These are phyloP conservation scores for Fagus sylvatica DNA, from an alignment of 306 rosid species.

Conservation along the genomic window DNA sequence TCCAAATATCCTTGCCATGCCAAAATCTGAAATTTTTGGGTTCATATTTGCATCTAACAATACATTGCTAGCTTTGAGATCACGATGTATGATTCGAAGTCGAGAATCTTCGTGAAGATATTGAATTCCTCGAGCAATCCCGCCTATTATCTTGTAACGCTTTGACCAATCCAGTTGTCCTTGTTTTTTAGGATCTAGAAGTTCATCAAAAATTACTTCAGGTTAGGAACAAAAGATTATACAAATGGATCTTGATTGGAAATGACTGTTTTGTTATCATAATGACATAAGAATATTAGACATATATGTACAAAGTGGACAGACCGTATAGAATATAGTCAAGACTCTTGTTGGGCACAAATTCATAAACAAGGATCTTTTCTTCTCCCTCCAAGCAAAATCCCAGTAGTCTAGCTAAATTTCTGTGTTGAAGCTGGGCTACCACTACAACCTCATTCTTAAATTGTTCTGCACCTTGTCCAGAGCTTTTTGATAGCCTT, in stretches of 20 bases:
- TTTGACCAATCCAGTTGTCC: conserved; percentile 26
- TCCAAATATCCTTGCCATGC: conserved; percentile 22
- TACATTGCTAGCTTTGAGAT: conserved; percentile 38
- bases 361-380: conserved; percentile 27
- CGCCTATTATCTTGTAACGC: conserved; percentile 30
- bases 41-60: conserved; percentile 32
- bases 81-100: conserved; percentile 36
- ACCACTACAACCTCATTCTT: conserved; percentile 30
- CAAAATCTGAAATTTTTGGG: conserved; percentile 39
- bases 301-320: neutral
- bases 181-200: conserved; percentile 14
- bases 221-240: neutral
- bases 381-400: conserved; percentile 26
- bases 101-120: conserved; percentile 40
- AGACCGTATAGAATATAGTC: conserved; percentile 30
- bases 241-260: neutral
- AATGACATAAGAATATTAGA: neutral
- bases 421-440: conserved; percentile 30
- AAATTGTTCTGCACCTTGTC: conserved; percentile 9
- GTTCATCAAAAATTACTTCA: neutral
- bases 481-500: conserved; percentile 5
- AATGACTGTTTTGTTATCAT: neutral
- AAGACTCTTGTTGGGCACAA: conserved; percentile 24
- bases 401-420: conserved; percentile 25
- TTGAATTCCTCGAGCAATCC: conserved; percentile 30